Evolutionary conservation across 768 basidiomycete genomes (phyloP).

Genomic region (Daedalea quercina): DNA sequence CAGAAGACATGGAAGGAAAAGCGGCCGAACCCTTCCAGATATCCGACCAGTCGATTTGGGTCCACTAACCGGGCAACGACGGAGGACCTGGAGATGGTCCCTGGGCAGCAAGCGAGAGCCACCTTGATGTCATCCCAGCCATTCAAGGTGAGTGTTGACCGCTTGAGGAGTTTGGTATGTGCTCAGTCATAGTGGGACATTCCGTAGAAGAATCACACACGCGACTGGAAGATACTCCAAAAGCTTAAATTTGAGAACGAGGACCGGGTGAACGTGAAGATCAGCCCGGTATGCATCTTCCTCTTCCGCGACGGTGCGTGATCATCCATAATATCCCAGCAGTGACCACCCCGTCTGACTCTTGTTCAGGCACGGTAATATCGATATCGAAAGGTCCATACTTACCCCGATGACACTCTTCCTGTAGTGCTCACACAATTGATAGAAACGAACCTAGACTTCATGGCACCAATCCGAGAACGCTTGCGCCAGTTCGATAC

Average conservation of each 20-base stretch:
- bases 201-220: neutral
- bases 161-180: neutral
- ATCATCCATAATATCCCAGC: too few relatives aligned
- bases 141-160: too few relatives aligned
- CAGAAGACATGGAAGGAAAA: conserved; percentile 16
- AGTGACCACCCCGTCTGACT: too few relatives aligned
- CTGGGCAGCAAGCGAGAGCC: too few relatives aligned
- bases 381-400: conserved; percentile 30
- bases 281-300: conserved; percentile 59
- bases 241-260: conserved; percentile 34
- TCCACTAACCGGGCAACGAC: neutral
- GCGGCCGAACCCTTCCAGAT: conserved; percentile 6
- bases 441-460: conserved; percentile 31
- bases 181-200: too few relatives aligned
- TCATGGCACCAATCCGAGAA: conserved; percentile 45
- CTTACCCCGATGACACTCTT: neutral
- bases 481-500: conserved; percentile 52
- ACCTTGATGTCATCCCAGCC: too few relatives aligned
- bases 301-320: conserved; percentile 51
- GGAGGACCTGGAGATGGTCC: neutral
- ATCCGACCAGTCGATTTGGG: conserved; percentile 11
- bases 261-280: conserved; percentile 47
- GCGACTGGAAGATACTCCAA: conserved; percentile 17
- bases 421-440: conserved; percentile 11
- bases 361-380: conserved; percentile 50